Percentiles rank a stretch among this genome's conserved stretches.
Conservation (phyloP, 305 asterid genomes). For the Fraxinus paxiana region DNA sequence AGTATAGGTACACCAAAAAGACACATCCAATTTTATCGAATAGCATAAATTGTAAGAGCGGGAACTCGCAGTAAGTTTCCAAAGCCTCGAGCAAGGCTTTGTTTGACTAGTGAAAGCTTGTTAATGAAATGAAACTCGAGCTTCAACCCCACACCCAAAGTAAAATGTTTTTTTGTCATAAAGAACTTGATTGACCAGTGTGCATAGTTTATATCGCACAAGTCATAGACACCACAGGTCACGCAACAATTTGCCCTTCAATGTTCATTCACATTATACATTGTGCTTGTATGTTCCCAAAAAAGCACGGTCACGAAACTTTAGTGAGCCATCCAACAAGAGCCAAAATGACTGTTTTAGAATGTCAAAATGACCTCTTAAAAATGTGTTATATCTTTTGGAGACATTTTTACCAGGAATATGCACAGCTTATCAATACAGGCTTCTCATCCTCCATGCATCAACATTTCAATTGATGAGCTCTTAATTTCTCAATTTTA, state of each 20-base stretch:
- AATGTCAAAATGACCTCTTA: not conserved
- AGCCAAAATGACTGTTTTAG: not conserved
- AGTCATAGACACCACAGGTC: not conserved
- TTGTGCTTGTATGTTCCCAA: not conserved
- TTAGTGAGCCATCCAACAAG: slow-evolving; percentile 2
- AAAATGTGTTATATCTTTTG: not conserved
- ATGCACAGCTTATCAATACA: not conserved
- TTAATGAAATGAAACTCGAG: not conserved
- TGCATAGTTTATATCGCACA: slow-evolving; percentile 7
- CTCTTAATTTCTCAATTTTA: not conserved
- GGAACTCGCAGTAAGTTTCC: not conserved
- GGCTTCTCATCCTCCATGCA: not conserved
- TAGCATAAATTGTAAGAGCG: not conserved
- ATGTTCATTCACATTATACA: not conserved
- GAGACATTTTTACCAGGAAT: slow-evolving; percentile 2
- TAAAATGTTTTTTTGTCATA: not conserved
- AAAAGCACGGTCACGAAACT: not conserved
- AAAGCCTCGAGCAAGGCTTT: not conserved
- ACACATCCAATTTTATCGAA: not conserved
- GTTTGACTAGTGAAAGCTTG: not conserved
- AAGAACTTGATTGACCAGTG: not conserved
- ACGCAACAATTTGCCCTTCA: not conserved
- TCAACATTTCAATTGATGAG: not conserved
- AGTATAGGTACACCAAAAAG: slow-evolving; percentile 6
- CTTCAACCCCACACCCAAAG: not conserved